Percentiles rank a stretch among this genome's conserved stretches.
These are phyloP conservation scores for Phellinidium pouzarii DNA, from an alignment of 1,284 basidiomycete species.

Conservation along the genomic window DNA sequence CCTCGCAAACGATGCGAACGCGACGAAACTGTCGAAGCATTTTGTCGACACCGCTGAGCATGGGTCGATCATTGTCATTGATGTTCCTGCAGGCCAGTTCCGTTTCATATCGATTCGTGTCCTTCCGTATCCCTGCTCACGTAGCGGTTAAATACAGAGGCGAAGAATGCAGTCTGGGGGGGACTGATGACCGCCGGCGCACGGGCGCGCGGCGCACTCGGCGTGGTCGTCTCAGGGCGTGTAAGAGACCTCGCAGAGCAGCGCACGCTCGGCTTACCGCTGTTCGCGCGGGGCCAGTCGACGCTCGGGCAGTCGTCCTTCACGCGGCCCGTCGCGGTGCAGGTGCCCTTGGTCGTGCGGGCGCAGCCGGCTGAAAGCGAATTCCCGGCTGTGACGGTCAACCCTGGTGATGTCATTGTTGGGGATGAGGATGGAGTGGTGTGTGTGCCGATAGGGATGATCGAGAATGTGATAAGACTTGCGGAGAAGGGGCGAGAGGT, in stretches of 20 bases:
- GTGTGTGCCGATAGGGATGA: slow-evolving; percentile 58
- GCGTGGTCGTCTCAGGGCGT: slow-evolving; percentile 78
- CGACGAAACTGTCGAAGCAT: slow-evolving; percentile 68
- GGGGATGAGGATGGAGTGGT: slow-evolving; percentile 91
- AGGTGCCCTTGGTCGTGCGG: slow-evolving; percentile 66
- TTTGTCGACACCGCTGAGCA: slow-evolving; percentile 78
- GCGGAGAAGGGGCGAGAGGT: slow-evolving; percentile 57
- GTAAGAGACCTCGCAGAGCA: slow-evolving; percentile 82
- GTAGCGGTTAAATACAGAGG: slow-evolving; percentile 36
- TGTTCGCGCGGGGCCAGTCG: slow-evolving; percentile 77
- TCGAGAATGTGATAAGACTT: slow-evolving; percentile 52
- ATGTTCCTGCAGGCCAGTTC: slow-evolving; percentile 63
- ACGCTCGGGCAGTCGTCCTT: slow-evolving; percentile 87
- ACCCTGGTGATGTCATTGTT: slow-evolving; percentile 79
- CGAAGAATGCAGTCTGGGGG: slow-evolving; percentile 86
- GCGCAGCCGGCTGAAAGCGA: slow-evolving; percentile 26
- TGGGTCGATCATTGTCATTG: slow-evolving; percentile 70
- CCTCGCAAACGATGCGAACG: slow-evolving; percentile 45
- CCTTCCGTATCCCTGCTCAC: not conserved
- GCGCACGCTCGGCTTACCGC: slow-evolving; percentile 58
- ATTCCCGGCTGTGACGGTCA: slow-evolving; percentile 41
- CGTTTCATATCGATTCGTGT: slow-evolving; percentile 14
- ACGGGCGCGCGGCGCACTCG: slow-evolving; percentile 56
- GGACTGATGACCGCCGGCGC: slow-evolving; percentile 88
- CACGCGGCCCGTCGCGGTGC: slow-evolving; percentile 75